A percentile compares a stretch with the other conserved stretches of the same genome.
Conservation (phyloP, 495 filamentous ascomycete species). For the Neurospora tetrasperma region DNA sequence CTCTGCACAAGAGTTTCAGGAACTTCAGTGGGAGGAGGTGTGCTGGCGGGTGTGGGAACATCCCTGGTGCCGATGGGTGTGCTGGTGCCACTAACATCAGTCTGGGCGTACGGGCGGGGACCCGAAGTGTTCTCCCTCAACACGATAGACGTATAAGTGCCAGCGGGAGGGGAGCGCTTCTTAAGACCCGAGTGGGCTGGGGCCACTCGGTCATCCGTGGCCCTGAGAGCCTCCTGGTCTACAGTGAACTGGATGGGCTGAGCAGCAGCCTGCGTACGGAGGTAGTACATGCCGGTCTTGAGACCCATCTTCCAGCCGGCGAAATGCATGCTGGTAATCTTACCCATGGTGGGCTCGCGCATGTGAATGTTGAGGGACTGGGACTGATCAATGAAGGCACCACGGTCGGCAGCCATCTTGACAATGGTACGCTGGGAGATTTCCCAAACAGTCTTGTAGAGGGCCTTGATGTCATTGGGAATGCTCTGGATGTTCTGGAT, state of each 20-base stretch:
- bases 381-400: constrained; percentile 96
- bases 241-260: constrained; percentile 98
- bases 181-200: constrained; percentile 47
- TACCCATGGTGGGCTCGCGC: constrained; percentile 98
- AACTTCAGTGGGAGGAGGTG: constrained; percentile 30
- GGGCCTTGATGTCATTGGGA: constrained; percentile 84
- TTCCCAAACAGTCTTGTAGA: constrained; percentile 99
- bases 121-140: constrained; percentile 23
- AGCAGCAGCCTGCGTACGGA: constrained; percentile 93
- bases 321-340: constrained; percentile 99
- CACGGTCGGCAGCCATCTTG: constrained; percentile 96
- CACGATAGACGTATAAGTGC: constrained; percentile 38
- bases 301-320: constrained; percentile 97
- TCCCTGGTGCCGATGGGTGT: constrained; percentile 37
- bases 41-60: constrained; percentile 49
- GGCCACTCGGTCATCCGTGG: constrained; percentile 74
- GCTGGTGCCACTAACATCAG: constrained; percentile 31
- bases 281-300: constrained; percentile 99
- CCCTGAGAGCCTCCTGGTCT: constrained; percentile 90
- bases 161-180: constrained; percentile 52
- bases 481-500: constrained; percentile 96
- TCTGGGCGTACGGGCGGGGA: constrained; percentile 27
- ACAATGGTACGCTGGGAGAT: constrained; percentile 93
- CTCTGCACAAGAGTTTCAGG: constrained; percentile 23
- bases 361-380: constrained; percentile 99